A percentile compares a stretch with the other conserved stretches of the same genome.
These are phyloP conservation scores for Telopea speciosissima DNA, from an alignment of 177 flowering plant species.

Conservation along the genomic window DNA sequence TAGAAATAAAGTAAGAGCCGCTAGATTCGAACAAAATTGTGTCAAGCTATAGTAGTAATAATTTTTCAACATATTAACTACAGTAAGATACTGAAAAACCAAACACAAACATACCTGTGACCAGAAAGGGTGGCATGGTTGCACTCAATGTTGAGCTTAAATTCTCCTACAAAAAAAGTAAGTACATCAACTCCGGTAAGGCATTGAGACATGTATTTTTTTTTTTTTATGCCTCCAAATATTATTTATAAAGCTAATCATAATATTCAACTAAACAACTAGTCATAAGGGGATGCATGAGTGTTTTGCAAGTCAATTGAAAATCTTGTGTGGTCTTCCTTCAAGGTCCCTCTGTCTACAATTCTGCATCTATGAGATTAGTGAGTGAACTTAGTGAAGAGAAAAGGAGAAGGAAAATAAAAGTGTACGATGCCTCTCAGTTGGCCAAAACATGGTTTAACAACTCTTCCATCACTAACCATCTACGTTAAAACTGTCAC, in stretches of 20 bases:
- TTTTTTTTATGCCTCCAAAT: no score
- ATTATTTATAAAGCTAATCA: not conserved
- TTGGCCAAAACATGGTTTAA: no score
- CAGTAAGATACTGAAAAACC: not conserved
- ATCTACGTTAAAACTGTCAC: no score
- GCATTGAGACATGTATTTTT: not conserved
- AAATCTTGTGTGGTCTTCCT: not conserved
- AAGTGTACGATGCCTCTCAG: no score
- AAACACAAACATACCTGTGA: constrained; percentile 51
- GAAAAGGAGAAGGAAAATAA: no score
- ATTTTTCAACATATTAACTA: not conserved
- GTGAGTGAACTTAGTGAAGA: no score
- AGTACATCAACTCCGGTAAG: not conserved
- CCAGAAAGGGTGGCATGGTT: constrained; percentile 96
- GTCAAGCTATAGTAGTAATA: not conserved
- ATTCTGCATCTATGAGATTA: no score
- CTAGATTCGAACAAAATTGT: no score
- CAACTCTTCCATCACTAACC: no score
- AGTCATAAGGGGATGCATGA: not conserved
- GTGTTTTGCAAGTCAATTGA: not conserved
- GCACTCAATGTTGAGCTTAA: constrained; percentile 89
- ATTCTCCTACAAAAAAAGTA: constrained; percentile 57
- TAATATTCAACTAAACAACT: not conserved
- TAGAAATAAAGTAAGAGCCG: no score
- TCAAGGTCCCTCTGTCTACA: no score